phyloP scores from a whole-genome alignment of 257 asterid genomes.

The Fraxinus pennsylvanica region DNA sequence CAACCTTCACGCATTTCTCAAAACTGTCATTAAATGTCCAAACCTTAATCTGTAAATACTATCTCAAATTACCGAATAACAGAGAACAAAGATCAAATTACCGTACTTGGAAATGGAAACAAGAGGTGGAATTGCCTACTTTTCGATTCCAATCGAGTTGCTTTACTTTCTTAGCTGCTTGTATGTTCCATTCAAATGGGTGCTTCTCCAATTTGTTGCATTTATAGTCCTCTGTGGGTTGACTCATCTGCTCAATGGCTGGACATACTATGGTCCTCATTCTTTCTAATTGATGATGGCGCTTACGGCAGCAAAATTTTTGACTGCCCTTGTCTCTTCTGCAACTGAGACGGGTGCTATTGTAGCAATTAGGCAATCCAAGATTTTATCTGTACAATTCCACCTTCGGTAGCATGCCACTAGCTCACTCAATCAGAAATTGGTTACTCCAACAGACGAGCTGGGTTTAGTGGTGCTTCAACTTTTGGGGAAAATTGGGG shows the following conservation, averaged over 20 bases:
- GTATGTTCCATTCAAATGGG: slow-evolving; percentile 86
- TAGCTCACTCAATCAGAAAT: too few species aligned
- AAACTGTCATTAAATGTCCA: too few species aligned
- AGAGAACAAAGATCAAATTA: too few species aligned
- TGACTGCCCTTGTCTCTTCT: slow-evolving; percentile 81
- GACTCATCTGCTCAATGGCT: slow-evolving; percentile 88
- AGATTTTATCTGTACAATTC: too few species aligned
- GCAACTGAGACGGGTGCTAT: slow-evolving; percentile 78
- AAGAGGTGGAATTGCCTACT: slow-evolving; percentile 58
- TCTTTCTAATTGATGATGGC: slow-evolving; percentile 79
- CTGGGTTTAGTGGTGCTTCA: too few species aligned
- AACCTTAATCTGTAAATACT: too few species aligned
- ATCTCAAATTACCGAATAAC: too few species aligned
- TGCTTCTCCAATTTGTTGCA: slow-evolving; percentile 74
- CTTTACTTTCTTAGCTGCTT: slow-evolving; percentile 84
- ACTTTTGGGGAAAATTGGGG: too few species aligned
- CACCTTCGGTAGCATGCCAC: too few species aligned
- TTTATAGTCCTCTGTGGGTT: slow-evolving; percentile 91
- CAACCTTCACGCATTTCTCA: too few species aligned
- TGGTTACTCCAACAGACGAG: too few species aligned
- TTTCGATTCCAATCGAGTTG: slow-evolving; percentile 91
- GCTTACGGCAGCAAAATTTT: slow-evolving; percentile 68
- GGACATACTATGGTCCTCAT: slow-evolving; percentile 84
- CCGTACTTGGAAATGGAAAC: too few species aligned
- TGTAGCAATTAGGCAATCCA: slow-evolving; percentile 64